Percentiles rank a stretch among this genome's conserved stretches.
These are phyloP conservation scores for Populus tremula DNA, from an alignment of 345 rosid species.

Conservation along the genomic window DNA sequence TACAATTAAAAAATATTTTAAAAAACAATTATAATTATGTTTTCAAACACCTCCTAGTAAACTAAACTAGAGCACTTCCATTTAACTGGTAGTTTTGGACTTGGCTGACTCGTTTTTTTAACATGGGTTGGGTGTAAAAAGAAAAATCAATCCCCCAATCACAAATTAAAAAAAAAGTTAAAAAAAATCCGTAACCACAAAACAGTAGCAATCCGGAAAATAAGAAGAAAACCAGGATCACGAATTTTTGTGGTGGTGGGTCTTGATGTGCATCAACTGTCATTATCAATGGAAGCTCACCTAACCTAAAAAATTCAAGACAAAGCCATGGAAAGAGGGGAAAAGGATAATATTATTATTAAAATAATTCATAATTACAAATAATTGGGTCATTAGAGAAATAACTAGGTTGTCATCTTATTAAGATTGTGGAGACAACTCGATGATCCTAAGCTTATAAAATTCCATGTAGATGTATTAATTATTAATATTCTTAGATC, in stretches of 20 bases:
- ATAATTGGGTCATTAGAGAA: conserved; percentile 22
- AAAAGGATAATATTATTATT: not conserved
- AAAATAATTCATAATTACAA: not conserved
- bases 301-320: not conserved
- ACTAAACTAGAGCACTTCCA: too few relatives aligned
- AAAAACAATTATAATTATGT: accelerated
- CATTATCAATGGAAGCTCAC: not conserved
- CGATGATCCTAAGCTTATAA: not conserved
- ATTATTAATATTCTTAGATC: not conserved
- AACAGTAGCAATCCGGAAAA: not conserved
- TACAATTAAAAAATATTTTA: accelerated
- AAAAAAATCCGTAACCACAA: not conserved
- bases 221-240: not conserved
- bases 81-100: accelerated
- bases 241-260: not conserved
- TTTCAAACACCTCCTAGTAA: too few relatives aligned
- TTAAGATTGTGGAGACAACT: conserved; percentile 23
- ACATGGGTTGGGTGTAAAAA: too few relatives aligned
- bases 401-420: conserved; percentile 22
- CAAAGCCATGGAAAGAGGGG: not conserved
- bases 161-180: too few relatives aligned
- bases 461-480: not conserved
- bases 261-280: not conserved
- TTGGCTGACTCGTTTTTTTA: too few relatives aligned
- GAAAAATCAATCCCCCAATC: too few relatives aligned